These are phyloP conservation scores for Kodamaea leandrae DNA, from an alignment of 805 yeast species.

Conservation along the genomic window DNA sequence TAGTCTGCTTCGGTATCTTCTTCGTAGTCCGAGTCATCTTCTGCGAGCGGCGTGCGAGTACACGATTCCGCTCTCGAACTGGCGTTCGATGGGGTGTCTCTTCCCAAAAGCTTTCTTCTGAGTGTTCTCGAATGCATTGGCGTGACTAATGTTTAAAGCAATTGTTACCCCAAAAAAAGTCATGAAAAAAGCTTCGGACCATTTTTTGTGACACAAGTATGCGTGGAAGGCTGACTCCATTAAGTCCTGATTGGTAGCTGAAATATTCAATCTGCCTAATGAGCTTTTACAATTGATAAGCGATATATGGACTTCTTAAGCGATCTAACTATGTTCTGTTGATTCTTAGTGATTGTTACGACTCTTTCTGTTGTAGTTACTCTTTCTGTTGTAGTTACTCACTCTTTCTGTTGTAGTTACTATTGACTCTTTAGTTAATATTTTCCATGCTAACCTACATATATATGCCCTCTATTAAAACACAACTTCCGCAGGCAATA, in stretches of 20 bases:
- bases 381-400: too few relatives aligned
- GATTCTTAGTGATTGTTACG: neutral
- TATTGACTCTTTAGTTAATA: too few relatives aligned
- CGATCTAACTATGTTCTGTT: too few relatives aligned
- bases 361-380: too few relatives aligned
- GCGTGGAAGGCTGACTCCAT: neutral
- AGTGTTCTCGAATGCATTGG: slow-evolving; percentile 9
- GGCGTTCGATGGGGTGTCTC: slow-evolving; percentile 14
- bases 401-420: too few relatives aligned
- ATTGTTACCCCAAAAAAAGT: slow-evolving; percentile 7
- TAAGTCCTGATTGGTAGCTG: neutral
- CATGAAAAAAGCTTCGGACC: slow-evolving; percentile 1
- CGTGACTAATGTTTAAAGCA: neutral
- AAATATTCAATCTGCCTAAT: too few relatives aligned
- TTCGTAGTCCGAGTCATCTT: slow-evolving; percentile 18
- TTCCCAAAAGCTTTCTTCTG: slow-evolving; percentile 9
- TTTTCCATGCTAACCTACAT: too few relatives aligned
- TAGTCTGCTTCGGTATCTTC: slow-evolving; percentile 16
- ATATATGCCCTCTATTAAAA: slow-evolving; percentile 44
- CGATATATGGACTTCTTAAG: too few relatives aligned
- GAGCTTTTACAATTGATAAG: too few relatives aligned
- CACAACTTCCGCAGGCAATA: slow-evolving; percentile 63
- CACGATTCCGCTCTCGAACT: slow-evolving; percentile 14
- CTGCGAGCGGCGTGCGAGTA: slow-evolving; percentile 15
- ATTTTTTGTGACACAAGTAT: neutral